phyloP scores from a whole-genome alignment of 345 rosid species.

The Anastatica hierochuntica region DNA sequence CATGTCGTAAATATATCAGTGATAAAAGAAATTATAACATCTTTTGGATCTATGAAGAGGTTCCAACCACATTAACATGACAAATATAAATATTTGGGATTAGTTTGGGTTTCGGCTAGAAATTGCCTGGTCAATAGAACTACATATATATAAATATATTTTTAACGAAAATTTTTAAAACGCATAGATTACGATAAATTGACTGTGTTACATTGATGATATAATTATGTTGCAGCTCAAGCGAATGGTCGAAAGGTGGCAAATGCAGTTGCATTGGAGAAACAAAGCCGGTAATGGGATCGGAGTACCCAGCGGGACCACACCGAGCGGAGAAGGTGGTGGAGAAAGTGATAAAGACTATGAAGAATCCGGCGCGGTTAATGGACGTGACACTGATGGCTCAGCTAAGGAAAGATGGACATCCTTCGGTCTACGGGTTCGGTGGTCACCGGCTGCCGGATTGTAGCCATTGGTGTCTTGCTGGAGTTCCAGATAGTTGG shows the following conservation, averaged over 20 bases:
- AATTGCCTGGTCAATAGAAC: too few species aligned
- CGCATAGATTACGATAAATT: too few species aligned
- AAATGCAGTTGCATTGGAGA: conserved; percentile 35
- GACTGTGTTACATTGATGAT: background rate
- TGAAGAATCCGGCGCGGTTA: conserved; percentile 18
- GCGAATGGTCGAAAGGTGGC: conserved; percentile 41
- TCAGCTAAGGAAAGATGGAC: conserved; percentile 34
- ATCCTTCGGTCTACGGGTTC: conserved; percentile 21
- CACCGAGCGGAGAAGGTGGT: conserved; percentile 38
- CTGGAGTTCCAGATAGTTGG: conserved; percentile 32
- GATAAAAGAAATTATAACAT: too few species aligned
- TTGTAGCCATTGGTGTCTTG: conserved; percentile 34
- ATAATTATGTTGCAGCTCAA: conserved; percentile 28
- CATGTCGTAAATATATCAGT: too few species aligned
- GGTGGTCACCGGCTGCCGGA: conserved; percentile 21
- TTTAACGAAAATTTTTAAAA: too few species aligned
- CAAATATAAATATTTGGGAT: too few species aligned
- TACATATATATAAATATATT: too few species aligned
- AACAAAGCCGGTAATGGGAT: conserved; percentile 29
- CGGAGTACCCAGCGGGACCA: conserved; percentile 30
- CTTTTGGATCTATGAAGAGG: too few species aligned
- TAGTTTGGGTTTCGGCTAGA: too few species aligned
- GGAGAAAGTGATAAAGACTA: conserved; percentile 19
- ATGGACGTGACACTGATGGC: conserved; percentile 27
- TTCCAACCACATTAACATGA: too few species aligned